phyloP scores from a whole-genome alignment of 2,329 filamentous ascomycete genomes.

The Rhynchosporium secalis region DNA sequence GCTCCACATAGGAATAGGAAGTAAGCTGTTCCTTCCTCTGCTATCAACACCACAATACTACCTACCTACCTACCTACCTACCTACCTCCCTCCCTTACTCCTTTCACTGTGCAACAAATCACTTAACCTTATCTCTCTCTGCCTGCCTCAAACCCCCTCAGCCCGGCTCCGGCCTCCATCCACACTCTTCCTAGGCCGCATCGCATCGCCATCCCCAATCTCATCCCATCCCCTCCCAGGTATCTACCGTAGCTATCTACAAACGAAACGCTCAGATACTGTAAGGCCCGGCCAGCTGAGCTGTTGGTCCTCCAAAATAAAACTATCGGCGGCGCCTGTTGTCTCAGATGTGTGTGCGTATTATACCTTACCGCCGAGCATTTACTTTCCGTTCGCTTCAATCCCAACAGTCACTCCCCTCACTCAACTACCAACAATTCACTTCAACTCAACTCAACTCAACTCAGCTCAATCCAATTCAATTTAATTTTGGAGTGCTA shows the following conservation, averaged over 20 bases:
- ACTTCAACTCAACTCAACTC: no score
- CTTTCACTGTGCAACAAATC: neutral
- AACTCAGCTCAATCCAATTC: no score
- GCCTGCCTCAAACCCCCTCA: neutral
- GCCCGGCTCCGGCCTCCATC: neutral
- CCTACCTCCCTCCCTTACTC: neutral
- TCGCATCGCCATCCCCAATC: neutral
- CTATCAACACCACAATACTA: neutral
- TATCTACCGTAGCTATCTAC: neutral
- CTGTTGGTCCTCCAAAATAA: neutral
- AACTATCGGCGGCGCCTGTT: neutral
- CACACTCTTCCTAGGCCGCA: neutral
- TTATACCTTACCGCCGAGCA: neutral
- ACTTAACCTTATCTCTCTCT: neutral
- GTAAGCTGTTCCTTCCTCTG: neutral
- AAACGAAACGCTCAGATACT: conserved; percentile 9
- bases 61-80: neutral
- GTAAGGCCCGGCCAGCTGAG: neutral
- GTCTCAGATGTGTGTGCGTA: conserved; percentile 9
- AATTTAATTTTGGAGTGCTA: neutral
- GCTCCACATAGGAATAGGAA: no score
- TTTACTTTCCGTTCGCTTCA: neutral
- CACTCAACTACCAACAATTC: neutral
- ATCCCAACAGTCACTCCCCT: neutral
- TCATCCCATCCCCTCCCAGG: no score